Percentiles rank a stretch among this genome's conserved stretches.
Conservation (phyloP, 164 flowering plant species). For the Tetracentron sinense region DNA sequence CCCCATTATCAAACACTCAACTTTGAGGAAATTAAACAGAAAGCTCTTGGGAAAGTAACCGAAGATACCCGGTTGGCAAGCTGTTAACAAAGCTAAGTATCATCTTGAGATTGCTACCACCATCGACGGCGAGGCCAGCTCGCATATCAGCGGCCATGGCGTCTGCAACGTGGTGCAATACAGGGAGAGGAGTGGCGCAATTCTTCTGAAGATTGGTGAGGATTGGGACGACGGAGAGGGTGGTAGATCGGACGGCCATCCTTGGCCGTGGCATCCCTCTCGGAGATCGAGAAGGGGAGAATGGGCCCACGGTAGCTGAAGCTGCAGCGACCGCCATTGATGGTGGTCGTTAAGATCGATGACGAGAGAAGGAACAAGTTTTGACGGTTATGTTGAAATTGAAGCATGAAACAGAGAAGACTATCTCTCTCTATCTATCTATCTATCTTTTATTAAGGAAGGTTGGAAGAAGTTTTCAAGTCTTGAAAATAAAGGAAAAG, state of each 20-base stretch:
- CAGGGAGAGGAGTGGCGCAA: slow-evolving; percentile 71
- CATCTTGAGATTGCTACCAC: slow-evolving; percentile 78
- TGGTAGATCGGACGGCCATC: slow-evolving; percentile 46
- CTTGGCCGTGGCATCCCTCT: slow-evolving; percentile 18
- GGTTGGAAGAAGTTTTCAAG: no score
- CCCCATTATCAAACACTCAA: not conserved
- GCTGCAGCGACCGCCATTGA: slow-evolving; percentile 38
- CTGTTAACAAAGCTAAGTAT: slow-evolving; percentile 66
- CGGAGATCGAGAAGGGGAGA: slow-evolving; percentile 26
- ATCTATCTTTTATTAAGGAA: no score
- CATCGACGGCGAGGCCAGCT: slow-evolving; percentile 71
- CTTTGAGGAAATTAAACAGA: not conserved
- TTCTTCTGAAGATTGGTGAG: slow-evolving; percentile 51
- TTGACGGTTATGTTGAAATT: slow-evolving; percentile 7
- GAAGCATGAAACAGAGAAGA: slow-evolving; percentile 4
- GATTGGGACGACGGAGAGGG: slow-evolving; percentile 35
- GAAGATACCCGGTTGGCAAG: slow-evolving; percentile 71
- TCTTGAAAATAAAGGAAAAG: not conserved
- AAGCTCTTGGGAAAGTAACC: not conserved
- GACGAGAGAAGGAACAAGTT: slow-evolving; percentile 6
- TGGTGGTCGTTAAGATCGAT: slow-evolving; percentile 18
- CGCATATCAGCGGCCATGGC: slow-evolving; percentile 78
- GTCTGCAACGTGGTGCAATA: slow-evolving; percentile 69
- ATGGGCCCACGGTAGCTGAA: slow-evolving; percentile 34
- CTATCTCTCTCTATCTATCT: not conserved